These are phyloP conservation scores for Mangifera indica DNA, from an alignment of 345 rosid genomes.

Conservation along the genomic window DNA sequence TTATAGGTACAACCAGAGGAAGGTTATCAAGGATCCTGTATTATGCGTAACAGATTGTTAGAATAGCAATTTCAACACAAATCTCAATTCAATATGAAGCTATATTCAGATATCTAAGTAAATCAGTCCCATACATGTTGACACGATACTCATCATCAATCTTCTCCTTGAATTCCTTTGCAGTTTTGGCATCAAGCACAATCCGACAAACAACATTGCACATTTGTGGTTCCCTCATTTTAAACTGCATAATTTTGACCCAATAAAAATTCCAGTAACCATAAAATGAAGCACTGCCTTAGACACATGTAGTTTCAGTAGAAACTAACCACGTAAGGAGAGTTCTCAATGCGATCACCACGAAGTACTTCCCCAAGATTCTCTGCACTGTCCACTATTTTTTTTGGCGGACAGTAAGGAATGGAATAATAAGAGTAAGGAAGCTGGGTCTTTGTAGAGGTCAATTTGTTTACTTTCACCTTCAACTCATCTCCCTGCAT, in stretches of 20 bases:
- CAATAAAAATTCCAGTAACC: slow-evolving; percentile 19
- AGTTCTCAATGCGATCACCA: slow-evolving; percentile 93
- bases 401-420: slow-evolving; percentile 64
- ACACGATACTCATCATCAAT: slow-evolving; percentile 88
- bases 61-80: slow-evolving; percentile 11
- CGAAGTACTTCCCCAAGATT: slow-evolving; percentile 99
- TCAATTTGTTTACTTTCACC: slow-evolving; percentile 92
- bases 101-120: not conserved
- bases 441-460: slow-evolving; percentile 88
- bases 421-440: slow-evolving; percentile 85
- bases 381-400: slow-evolving; percentile 87
- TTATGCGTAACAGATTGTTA: slow-evolving; percentile 27
- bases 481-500: slow-evolving; percentile 69
- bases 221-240: slow-evolving; percentile 89
- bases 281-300: not conserved
- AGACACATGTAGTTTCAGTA: not conserved
- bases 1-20: slow-evolving; percentile 84
- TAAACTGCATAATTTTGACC: slow-evolving; percentile 54
- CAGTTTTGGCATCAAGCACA: slow-evolving; percentile 55
- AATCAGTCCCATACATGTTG: slow-evolving; percentile 62
- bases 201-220: slow-evolving; percentile 61
- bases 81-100: not conserved
- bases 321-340: slow-evolving; percentile 68
- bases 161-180: slow-evolving; percentile 79
- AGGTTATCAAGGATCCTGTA: slow-evolving; percentile 96